A percentile compares a stretch with the other conserved stretches of the same genome.
Evolutionary conservation across 768 basidiomycete genomes (phyloP).

Genomic region (Tylopilus intermedius): DNA sequence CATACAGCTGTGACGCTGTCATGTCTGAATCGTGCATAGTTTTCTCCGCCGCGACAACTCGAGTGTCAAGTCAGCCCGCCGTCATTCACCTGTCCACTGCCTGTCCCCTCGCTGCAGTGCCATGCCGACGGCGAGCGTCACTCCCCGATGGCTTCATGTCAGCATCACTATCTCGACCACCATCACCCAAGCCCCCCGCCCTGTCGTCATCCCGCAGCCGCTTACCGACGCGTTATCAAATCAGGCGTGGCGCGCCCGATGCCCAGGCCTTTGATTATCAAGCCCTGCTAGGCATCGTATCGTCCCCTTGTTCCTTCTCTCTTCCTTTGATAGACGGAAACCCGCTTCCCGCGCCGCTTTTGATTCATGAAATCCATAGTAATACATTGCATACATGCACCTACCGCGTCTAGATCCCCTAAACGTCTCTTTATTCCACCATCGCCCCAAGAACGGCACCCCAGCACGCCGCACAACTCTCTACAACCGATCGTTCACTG

Average conservation of each 20-base stretch:
- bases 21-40: background rate
- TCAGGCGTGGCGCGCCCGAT: conserved; percentile 3
- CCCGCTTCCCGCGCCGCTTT: conserved; percentile 3
- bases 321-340: background rate
- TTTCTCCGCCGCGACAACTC: background rate
- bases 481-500: conserved; percentile 48
- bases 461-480: conserved; percentile 48
- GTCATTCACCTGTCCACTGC: background rate
- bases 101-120: background rate
- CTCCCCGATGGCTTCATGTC: background rate
- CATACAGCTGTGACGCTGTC: background rate
- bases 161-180: background rate
- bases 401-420: background rate
- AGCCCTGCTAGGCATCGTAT: background rate
- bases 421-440: background rate
- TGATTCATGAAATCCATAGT: conserved; percentile 3
- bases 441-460: conserved; percentile 15
- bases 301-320: background rate
- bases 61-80: background rate
- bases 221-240: conserved; percentile 1
- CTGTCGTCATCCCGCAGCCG: background rate
- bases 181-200: background rate
- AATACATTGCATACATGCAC: background rate
- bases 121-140: background rate
- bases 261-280: background rate